Evolutionary conservation across 257 asterid genomes (phyloP).

Genomic region (Vinca minor): DNA sequence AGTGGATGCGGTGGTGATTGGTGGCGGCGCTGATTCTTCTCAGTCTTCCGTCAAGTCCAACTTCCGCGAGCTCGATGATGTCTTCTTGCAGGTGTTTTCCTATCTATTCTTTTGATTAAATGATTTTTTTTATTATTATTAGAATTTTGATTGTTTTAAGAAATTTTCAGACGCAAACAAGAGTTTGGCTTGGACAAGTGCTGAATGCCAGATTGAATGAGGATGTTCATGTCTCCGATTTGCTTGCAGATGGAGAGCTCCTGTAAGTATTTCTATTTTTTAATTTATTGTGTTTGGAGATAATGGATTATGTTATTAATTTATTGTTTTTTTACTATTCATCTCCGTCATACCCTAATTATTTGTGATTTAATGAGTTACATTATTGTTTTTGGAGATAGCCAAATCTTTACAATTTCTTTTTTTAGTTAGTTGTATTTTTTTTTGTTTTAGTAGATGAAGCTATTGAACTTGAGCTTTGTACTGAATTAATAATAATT

Average conservation of each 20-base stretch:
- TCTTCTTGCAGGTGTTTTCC: conserved; percentile 59
- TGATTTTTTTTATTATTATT: conserved; percentile 1
- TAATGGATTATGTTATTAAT: too few relatives aligned
- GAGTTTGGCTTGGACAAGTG: conserved; percentile 80
- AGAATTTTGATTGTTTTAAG: not conserved
- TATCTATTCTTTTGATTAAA: not conserved
- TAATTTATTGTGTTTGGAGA: too few relatives aligned
- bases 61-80: conserved; percentile 78
- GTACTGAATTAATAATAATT: not conserved
- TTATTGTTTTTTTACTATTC: too few relatives aligned
- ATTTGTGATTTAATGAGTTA: too few relatives aligned
- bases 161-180: conserved; percentile 58
- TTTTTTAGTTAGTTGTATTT: too few relatives aligned
- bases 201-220: conserved; percentile 51
- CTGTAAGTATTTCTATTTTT: conserved; percentile 48
- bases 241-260: conserved; percentile 88
- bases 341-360: too few relatives aligned
- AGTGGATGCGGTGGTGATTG: conserved; percentile 6
- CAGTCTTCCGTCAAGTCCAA: conserved; percentile 51
- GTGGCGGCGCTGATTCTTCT: conserved; percentile 29
- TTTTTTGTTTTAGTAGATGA: too few relatives aligned
- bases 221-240: conserved; percentile 56
- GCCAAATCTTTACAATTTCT: too few relatives aligned
- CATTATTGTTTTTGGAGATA: not conserved
- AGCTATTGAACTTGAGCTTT: not conserved